phyloP scores from a whole-genome alignment of 306 rosid genomes.

The Ormosia semicastrata region DNA sequence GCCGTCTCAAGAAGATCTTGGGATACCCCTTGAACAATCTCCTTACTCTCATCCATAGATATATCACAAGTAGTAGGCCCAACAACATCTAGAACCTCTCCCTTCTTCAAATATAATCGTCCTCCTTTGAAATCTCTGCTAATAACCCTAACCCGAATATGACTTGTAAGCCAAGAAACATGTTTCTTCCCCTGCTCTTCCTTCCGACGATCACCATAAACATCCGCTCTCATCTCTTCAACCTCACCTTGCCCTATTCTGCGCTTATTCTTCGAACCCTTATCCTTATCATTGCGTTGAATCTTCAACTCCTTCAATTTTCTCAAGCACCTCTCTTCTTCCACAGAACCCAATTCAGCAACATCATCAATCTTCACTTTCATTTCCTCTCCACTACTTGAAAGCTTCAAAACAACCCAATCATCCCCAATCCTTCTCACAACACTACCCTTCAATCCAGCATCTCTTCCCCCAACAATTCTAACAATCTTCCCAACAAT shows the following conservation, averaged over 20 bases:
- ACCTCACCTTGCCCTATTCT: neutral
- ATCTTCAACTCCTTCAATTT: slow-evolving; percentile 52
- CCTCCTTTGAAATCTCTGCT: slow-evolving; percentile 72
- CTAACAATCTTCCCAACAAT: slow-evolving; percentile 40
- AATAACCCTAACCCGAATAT: slow-evolving; percentile 72
- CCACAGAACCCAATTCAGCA: slow-evolving; percentile 60
- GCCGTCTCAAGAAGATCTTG: slow-evolving; percentile 78
- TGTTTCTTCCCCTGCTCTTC: slow-evolving; percentile 28
- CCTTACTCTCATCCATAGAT: slow-evolving; percentile 71
- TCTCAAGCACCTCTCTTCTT: slow-evolving; percentile 62
- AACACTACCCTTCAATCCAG: slow-evolving; percentile 58
- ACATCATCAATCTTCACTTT: slow-evolving; percentile 44
- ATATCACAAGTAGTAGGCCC: slow-evolving; percentile 74
- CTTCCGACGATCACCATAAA: slow-evolving; percentile 14
- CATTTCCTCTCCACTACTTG: slow-evolving; percentile 36
- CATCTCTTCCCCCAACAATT: slow-evolving; percentile 57
- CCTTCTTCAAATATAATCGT: slow-evolving; percentile 69
- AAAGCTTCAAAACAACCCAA: slow-evolving; percentile 46
- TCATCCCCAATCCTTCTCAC: slow-evolving; percentile 36
- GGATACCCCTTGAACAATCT: slow-evolving; percentile 78
- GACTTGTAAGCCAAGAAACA: slow-evolving; percentile 72
- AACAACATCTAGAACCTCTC: slow-evolving; percentile 77
- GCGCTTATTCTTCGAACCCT: slow-evolving; percentile 27
- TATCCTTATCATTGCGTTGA: slow-evolving; percentile 15
- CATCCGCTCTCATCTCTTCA: neutral